Evolutionary conservation across 495 filamentous ascomycete species (phyloP), one percentile per base, ranked within the genome.

Genomic region (Apodospora peruviana): DNA sequence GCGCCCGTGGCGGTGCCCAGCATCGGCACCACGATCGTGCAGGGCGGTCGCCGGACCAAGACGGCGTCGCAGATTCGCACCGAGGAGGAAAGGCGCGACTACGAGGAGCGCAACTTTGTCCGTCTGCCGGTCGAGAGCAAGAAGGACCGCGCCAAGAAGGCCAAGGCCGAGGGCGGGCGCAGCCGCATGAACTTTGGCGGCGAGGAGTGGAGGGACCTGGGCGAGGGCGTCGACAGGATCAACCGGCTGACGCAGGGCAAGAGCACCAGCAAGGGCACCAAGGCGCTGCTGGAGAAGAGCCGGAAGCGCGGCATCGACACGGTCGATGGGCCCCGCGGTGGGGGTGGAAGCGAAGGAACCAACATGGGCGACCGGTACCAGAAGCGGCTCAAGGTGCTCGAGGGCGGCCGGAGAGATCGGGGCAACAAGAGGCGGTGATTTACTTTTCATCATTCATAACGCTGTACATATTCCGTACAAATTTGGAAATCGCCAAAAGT

Each of bases 61-160:
- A 84, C 83, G 2, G 76, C 79, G 19, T 73, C 78, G 18, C 86
- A 91, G 57, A 77, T 81, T 21, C 74, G 77, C 39, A 78, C 77
- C 25, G 91, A 95, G 66, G 73, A 75, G 3, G 89, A 91, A 59
- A 71, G 84, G 37, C 75, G 72, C 35, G 76, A 81, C 21, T 96
- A 93, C 65, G 90, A 96, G 71, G 90, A 96, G 70, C 74, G 69
- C 50, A 91, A 96, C 69, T 90, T 94, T 59, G 79, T 89, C 18
- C 79, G 91, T 45, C 72, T 96, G 58, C 88, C 88, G 16, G 83
- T 82, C 63, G 78, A 84, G 58, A 85, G 82, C 64, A 91, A 90
- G 77, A 88, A 88, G 72, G 86, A 91, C 18, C 62, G 69, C 29
- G 70, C 72, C 11, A 77, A 81, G 53, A 71, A 70, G 32, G 66